Conservation (phyloP, 768 basidiomycete genomes). For the Lactarius indigo region DNA sequence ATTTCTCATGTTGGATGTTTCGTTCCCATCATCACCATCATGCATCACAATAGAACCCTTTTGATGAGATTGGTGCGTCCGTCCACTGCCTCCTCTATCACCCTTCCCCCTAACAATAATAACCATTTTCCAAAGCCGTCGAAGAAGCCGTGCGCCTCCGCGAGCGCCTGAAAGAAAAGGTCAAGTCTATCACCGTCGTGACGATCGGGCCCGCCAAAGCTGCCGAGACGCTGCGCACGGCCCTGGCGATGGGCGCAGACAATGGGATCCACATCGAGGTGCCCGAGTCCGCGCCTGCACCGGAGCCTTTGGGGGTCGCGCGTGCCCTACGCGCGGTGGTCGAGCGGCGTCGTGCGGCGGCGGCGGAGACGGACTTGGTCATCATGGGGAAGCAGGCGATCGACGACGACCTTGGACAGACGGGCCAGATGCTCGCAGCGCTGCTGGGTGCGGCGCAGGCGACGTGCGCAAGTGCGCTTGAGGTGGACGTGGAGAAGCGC, state of each 20-base stretch:
- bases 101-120: neutral
- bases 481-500: slow-evolving; percentile 59
- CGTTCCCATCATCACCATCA: neutral
- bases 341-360: slow-evolving; percentile 45
- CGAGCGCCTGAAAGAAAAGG: slow-evolving; percentile 68
- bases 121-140: slow-evolving; percentile 55
- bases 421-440: slow-evolving; percentile 96
- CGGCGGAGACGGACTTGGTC: slow-evolving; percentile 66
- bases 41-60: slow-evolving; percentile 73
- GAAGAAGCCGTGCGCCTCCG: slow-evolving; percentile 97
- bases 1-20: neutral
- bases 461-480: slow-evolving; percentile 88
- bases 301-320: slow-evolving; percentile 91
- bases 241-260: slow-evolving; percentile 98
- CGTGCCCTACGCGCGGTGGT: slow-evolving; percentile 79
- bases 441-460: slow-evolving; percentile 91
- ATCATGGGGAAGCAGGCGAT: slow-evolving; percentile 98
- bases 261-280: slow-evolving; percentile 86
- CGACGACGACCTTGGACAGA: slow-evolving; percentile 93
- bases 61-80: slow-evolving; percentile 90
- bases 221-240: slow-evolving; percentile 87
- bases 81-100: neutral
- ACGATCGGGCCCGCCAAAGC: slow-evolving; percentile 94
- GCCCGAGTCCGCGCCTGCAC: slow-evolving; percentile 64
- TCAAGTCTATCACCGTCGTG: slow-evolving; percentile 86